Percentiles rank a stretch among this genome's conserved stretches.
Evolutionary conservation across 768 basidiomycete species (phyloP).

Genomic region (Sporobolomyces roseus): DNA sequence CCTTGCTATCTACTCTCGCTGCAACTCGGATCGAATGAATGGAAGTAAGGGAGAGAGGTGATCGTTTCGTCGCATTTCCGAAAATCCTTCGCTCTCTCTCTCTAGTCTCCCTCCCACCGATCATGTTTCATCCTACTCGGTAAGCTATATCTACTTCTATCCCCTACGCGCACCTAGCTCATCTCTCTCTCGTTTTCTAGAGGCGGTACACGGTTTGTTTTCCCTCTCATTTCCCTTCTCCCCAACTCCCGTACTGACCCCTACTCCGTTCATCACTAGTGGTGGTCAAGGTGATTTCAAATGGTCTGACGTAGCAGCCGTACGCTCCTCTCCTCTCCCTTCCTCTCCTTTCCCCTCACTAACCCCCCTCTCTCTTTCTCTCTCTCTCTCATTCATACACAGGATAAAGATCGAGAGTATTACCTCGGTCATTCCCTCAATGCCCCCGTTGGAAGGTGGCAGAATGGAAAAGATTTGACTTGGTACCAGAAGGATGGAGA

Average conservation of each 20-base stretch:
- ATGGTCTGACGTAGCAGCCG: constrained; percentile 38
- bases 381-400: not conserved
- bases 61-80: too few species aligned
- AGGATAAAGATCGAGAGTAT: constrained; percentile 57
- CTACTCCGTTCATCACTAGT: not conserved
- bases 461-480: constrained; percentile 93
- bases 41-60: not conserved
- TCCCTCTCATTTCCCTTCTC: not conserved
- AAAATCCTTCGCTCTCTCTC: not conserved
- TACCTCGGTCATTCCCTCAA: constrained; percentile 85
- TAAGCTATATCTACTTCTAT: not conserved
- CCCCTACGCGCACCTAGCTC: not conserved
- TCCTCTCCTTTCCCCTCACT: too few species aligned
- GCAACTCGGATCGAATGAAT: too few species aligned
- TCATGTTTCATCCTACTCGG: constrained; percentile 37
- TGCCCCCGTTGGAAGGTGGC: constrained; percentile 60
- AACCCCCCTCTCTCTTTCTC: not conserved
- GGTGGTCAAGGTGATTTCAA: constrained; percentile 43
- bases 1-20: not conserved
- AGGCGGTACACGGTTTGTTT: constrained; percentile 30
- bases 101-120: not conserved
- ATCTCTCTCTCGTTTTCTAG: constrained; percentile 10
- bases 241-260: not conserved
- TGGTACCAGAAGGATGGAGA: constrained; percentile 63
- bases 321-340: constrained; percentile 8